Base-by-base conservation (phyloP, 768 basidiomycete genomes). In the Amyloporia xantha region DNA sequence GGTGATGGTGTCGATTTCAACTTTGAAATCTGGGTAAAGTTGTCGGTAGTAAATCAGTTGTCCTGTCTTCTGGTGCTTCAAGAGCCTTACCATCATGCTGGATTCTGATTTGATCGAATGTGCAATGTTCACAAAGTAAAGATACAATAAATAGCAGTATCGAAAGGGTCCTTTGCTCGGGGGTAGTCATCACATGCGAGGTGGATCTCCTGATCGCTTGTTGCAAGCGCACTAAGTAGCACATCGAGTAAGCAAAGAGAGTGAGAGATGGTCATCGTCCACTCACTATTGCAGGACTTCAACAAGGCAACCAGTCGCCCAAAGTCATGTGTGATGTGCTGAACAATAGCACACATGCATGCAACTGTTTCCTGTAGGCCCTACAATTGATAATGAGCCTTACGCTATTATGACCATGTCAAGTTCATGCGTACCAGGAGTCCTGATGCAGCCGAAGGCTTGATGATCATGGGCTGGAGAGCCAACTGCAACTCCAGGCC, bases 321-420 rank as follows among this genome's bases (percentile, higher is more conserved):
- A 57, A 84, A 95, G 56, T 97, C 92, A 51, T 90, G 87, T 0
- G 96, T 97, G 15, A 98, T 73, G 55, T 88, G 69, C 44, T 83
- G 82, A 1, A 94, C 84, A 1, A 88, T 86, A 0, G 80, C 78
- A 61, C 93, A 95, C 71, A 95, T 83, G 55, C 94, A 97, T 0
- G 91, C 91, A 12, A 98, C 87, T 11, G 82, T 81, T 66, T 97
- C 96, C 69, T 94, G 91, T 26, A 98, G 66, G 19, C 86, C 83
- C 86, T 93, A 54, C 1, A 37, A 20, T 27, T 26, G n/a, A 38
- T 13, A 7, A 25, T 39, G 40, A 13, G 30, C 11, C 9, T 33
- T 33, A 33, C 7, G 15, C 30, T 28, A 17, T 17, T 15, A 28
- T 46, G 15, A 53, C 19, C 17, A 30, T 9, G 26, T 23, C 13